Base-by-base conservation (phyloP, 495 filamentous ascomycete species). In the Staphylotrichum tortipilum region DNA sequence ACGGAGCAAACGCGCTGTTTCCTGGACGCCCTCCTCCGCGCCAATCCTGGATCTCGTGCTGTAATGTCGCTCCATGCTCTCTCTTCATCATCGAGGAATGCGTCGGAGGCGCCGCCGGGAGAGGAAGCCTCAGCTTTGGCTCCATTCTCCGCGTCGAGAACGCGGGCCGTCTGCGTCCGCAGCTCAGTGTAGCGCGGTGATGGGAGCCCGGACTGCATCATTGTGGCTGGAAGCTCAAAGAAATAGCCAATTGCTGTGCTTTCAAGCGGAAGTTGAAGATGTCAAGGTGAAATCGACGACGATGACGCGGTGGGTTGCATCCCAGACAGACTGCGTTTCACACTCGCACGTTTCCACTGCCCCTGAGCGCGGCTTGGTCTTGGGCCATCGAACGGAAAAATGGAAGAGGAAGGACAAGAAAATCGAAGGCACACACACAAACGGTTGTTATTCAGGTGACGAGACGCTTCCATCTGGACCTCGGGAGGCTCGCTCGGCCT, bases 21-120 rank as follows among this genome's bases (percentile, higher is more conserved):
- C 36, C 26, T 33, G 14, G 35, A 22, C 5, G 10, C 14, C 41
- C 35, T 19, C 46, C 45, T 17, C 10, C 11, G n/a, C 7, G 19
- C 22, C 22, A 37, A n/a, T 14, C 29, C 29, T 0, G 21, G 47
- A 12, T 48, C 46, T 3, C 30, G n/a, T 1, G 40, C 38, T 2
- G 41, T 44, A 10, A 47, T 43, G 31, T 59, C 53, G 47, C 46
- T 56, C 53, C 56, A 56, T 1, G 49, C 53, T 12, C 30, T 47
- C 14, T 49, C 31, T 3, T 36, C 39, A 28, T 39, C 43, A 1
- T 15, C 44, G 9, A 3, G n/a, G n/a, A n/a, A n/a, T n/a, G n/a
- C n/a, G n/a, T n/a, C n/a, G n/a, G n/a, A n/a, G n/a, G n/a, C n/a
- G n/a, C n/a, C n/a, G n/a, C n/a, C n/a, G n/a, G n/a, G n/a, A n/a